Evolutionary conservation across 345 rosid genomes (phyloP).

Genomic region (Eucalyptus fibrosa): DNA sequence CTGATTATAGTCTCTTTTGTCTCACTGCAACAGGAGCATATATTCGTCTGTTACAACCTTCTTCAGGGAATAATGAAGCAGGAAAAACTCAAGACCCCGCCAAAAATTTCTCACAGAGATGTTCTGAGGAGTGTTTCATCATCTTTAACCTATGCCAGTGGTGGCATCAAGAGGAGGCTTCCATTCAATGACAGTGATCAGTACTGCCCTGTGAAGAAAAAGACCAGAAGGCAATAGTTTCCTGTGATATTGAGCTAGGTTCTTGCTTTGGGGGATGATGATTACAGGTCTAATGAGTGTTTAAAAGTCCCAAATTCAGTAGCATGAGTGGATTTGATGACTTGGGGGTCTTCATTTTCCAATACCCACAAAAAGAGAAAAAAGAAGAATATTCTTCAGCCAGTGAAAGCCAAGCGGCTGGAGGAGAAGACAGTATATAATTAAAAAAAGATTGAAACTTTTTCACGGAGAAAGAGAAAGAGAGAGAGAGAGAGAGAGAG

Average conservation of each 20-base stretch:
- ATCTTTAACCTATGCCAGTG: constrained; percentile 6
- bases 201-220: constrained; percentile 24
- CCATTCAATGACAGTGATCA: constrained; percentile 17
- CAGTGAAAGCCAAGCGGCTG: background rate
- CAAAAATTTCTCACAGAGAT: constrained; percentile 4
- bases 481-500: background rate
- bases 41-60: constrained; percentile 35
- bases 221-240: constrained; percentile 10
- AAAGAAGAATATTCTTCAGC: background rate
- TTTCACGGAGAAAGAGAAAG: background rate
- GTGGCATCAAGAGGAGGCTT: constrained; percentile 45
- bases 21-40: constrained; percentile 34
- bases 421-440: constrained; percentile 3
- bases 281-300: background rate
- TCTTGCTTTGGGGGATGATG: background rate
- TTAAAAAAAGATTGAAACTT: background rate
- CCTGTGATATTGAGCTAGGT: background rate
- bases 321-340: background rate
- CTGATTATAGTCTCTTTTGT: background rate
- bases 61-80: constrained; percentile 46
- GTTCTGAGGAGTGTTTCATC: constrained; percentile 2
- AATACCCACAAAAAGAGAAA: constrained; percentile 2
- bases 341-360: background rate
- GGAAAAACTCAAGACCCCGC: constrained; percentile 35
- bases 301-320: background rate